Conservation (phyloP, 2,329 filamentous ascomycete genomes). For the Bipolaris gigantea region DNA sequence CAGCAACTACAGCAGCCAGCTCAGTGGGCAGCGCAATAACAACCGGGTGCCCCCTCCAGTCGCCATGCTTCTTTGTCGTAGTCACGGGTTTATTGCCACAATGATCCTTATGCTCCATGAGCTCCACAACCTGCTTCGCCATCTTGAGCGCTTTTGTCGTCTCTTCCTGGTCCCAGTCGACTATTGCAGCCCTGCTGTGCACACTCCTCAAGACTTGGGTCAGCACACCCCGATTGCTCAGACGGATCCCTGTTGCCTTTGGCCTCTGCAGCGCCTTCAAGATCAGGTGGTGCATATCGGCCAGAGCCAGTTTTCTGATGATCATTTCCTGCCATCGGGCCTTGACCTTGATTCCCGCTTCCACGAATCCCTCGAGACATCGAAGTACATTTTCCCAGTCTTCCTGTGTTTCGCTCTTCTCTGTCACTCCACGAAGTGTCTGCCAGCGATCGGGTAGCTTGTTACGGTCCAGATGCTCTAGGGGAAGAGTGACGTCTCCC, state of each 20-base stretch:
- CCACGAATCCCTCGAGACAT: constrained; percentile 35
- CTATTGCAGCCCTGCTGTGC: constrained; percentile 36
- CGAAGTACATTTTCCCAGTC: constrained; percentile 44
- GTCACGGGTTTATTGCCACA: constrained; percentile 13
- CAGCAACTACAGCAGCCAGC: constrained; percentile 47
- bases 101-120: constrained; percentile 50
- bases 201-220: constrained; percentile 41
- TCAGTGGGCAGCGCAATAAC: constrained; percentile 50
- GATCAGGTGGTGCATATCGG: constrained; percentile 32
- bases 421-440: constrained; percentile 19
- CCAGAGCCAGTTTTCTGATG: constrained; percentile 22
- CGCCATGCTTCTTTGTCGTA: constrained; percentile 17
- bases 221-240: constrained; percentile 31
- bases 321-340: constrained; percentile 19
- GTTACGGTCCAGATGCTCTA: constrained; percentile 38
- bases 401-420: constrained; percentile 23
- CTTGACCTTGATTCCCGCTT: constrained; percentile 27
- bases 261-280: constrained; percentile 36
- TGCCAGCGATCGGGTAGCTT: constrained; percentile 17
- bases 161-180: constrained; percentile 43
- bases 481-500: constrained; percentile 42
- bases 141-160: constrained; percentile 44
- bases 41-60: constrained; percentile 34
- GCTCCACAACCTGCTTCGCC: constrained; percentile 44
- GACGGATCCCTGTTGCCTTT: constrained; percentile 28